Conservation (phyloP, 2,329 filamentous ascomycete species). For the Clarireedia sp. region DNA sequence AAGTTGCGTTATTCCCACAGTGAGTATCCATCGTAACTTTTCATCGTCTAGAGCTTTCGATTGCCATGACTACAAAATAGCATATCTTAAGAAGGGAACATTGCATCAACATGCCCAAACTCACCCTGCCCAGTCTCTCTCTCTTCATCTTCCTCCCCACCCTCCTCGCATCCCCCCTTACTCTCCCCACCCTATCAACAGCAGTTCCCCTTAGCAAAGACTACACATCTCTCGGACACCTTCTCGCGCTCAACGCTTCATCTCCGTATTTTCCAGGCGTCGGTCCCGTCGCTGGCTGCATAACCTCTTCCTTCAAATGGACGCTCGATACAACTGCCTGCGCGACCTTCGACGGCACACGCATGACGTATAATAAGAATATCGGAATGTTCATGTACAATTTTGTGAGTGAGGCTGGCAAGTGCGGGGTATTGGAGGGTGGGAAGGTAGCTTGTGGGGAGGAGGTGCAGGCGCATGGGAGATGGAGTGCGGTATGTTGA, state of each 20-base stretch:
- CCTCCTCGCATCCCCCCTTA: neutral
- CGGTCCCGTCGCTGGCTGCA: neutral
- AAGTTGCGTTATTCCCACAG: no score
- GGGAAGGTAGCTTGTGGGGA: neutral
- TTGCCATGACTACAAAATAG: neutral
- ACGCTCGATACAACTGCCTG: neutral
- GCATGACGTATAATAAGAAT: neutral
- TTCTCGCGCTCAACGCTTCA: neutral
- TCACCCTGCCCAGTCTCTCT: neutral
- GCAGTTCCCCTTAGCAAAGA: neutral
- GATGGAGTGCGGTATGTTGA: neutral
- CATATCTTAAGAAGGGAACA: neutral
- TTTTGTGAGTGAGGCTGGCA: neutral
- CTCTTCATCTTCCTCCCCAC: neutral
- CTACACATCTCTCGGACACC: neutral
- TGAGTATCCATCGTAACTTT: no score
- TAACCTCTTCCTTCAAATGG: conserved; percentile 3
- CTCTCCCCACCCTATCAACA: neutral
- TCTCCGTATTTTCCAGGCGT: neutral
- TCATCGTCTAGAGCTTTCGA: neutral
- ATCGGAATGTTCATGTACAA: conserved; percentile 4
- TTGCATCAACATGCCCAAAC: neutral
- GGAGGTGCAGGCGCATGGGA: neutral
- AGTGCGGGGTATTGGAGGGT: neutral
- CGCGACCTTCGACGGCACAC: neutral